These are phyloP conservation scores for Kwoniella pini DNA, from an alignment of 768 basidiomycete genomes.

Conservation along the genomic window DNA sequence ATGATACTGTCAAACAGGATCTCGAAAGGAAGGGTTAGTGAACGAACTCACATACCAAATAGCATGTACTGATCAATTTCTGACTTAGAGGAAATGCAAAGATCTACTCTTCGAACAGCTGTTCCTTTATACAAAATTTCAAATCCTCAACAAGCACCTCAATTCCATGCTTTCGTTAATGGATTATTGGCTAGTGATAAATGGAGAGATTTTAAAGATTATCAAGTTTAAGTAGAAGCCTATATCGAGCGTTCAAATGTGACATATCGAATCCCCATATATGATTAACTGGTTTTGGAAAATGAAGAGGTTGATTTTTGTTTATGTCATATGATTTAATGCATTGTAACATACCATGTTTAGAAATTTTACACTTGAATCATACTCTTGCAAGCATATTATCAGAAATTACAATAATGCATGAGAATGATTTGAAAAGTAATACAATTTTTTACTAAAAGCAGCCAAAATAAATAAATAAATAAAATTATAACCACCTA, in stretches of 20 bases:
- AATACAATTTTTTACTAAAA: no score
- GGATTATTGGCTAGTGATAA: constrained; percentile 47
- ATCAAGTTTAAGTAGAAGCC: no score
- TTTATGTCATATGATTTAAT: neutral
- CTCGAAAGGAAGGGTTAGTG: constrained; percentile 68
- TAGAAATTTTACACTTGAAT: no score
- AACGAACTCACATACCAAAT: no score
- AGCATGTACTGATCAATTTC: no score
- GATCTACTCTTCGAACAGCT: constrained; percentile 83
- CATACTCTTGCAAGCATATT: no score
- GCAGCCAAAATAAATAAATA: neutral
- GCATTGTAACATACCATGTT: neutral
- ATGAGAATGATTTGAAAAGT: no score
- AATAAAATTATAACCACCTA: constrained; percentile 14
- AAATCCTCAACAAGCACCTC: constrained; percentile 64
- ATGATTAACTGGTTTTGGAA: no score
- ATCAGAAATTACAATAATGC: no score
- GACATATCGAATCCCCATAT: no score
- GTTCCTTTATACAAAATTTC: constrained; percentile 78
- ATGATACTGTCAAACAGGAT: constrained; percentile 91
- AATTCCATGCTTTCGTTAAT: constrained; percentile 79
- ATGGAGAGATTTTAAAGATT: constrained; percentile 49
- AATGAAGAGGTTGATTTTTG: neutral
- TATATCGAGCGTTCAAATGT: no score
- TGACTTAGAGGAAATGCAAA: constrained; percentile 87